Evolutionary conservation across 2,329 filamentous ascomycete genomes (phyloP).

Genomic region (Fusarium sp.): DNA sequence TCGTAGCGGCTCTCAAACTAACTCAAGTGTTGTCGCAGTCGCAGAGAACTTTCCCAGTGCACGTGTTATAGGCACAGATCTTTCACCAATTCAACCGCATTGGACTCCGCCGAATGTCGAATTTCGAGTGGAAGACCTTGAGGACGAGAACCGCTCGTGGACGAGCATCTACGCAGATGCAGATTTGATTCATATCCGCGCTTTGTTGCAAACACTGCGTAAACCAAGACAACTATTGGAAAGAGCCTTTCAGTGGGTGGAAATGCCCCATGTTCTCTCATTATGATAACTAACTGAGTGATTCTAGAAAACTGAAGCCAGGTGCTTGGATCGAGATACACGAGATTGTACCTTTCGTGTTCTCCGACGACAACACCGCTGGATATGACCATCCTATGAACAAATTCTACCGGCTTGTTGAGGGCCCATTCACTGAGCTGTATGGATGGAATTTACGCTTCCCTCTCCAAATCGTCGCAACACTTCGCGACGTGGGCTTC

Average conservation of each 20-base stretch:
- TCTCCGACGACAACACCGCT: conserved; percentile 49
- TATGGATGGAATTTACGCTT: conserved; percentile 53
- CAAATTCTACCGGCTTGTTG: conserved; percentile 49
- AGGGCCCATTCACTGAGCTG: conserved; percentile 46
- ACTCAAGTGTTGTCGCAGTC: conserved; percentile 48
- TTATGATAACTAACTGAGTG: conserved; percentile 17
- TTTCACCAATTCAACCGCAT: conserved; percentile 57
- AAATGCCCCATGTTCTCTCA: neutral
- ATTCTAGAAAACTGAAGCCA: conserved; percentile 49
- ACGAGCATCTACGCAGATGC: conserved; percentile 53
- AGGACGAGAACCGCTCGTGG: conserved; percentile 51
- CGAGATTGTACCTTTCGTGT: conserved; percentile 49
- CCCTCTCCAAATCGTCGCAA: conserved; percentile 42
- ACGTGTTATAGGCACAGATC: conserved; percentile 58
- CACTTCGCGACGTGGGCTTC: conserved; percentile 51
- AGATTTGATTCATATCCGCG: conserved; percentile 66
- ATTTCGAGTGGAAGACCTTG: conserved; percentile 57
- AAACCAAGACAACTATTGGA: conserved; percentile 62
- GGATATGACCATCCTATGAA: conserved; percentile 48
- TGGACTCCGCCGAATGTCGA: conserved; percentile 67
- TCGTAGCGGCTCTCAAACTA: neutral
- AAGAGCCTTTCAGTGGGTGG: conserved; percentile 57
- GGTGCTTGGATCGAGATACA: conserved; percentile 57
- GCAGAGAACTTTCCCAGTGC: conserved; percentile 59
- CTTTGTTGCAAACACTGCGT: conserved; percentile 62